Base-by-base conservation (phyloP, 2,329 filamentous ascomycete genomes). In the Calonectria crousiana region DNA sequence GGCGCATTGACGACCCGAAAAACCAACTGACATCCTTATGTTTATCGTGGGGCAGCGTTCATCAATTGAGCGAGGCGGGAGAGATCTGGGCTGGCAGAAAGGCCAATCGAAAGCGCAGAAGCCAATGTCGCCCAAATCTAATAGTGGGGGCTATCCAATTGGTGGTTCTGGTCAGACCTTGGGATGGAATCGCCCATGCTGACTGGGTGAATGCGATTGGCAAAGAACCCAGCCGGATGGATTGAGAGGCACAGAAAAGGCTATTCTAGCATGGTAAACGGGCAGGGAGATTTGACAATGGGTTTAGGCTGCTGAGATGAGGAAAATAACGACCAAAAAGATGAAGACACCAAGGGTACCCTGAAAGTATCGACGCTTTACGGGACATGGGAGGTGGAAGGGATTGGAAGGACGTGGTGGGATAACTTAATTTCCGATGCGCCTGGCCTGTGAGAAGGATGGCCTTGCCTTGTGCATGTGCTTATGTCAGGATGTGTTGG, bases 341-440 rank as follows among this genome's bases (percentile, higher is more conserved):
- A 18, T 41, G 26, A 38, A 41, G 34, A 26, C 34, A 38, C 23
- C 56, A 62, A 62, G 56, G 56, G 56, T 62, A 41, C 56, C n/a
- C 34, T 23, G 36, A 30, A 52, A 49, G 58, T 56, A 71, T 30
- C 26, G 28, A 53, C 49, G 23, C 30, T 67, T 36, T 53, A 53
- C 44, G 65, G 62, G 30, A 53, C 41, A 44, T 44, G 41, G 41
- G 41, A 44, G 64, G 47, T 58, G 66, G 28, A 62, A 60, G 44
- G 69, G 62, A 51, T 73, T 73, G 58, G 66, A 60, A 65, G 65
- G 71, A 73, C 65, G 65, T 34, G 26, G 49, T 66, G 58, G 66
- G 71, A 73, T 66, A 60, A 52, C 68, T 60, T 69, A 60, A 69
- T 73, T 60, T 69, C 71, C 68, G 66, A 52, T 47, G 71, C 58